Conservation (phyloP, 2,329 filamentous ascomycete species). For the Microdochium trichocladiopsis region DNA sequence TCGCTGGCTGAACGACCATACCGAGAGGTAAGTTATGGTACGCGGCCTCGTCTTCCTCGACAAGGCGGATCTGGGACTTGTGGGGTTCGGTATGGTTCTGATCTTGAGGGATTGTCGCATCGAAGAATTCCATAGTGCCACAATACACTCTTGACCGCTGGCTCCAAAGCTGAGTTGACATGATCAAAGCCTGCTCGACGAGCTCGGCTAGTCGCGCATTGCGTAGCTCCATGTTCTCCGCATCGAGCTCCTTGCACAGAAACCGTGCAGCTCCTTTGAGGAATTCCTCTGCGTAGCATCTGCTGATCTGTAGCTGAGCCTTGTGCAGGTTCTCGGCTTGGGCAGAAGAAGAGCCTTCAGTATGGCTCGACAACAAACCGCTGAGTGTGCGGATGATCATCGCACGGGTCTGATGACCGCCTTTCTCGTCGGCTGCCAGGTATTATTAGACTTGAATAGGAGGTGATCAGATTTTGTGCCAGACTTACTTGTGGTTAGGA, state of each 20-base stretch:
- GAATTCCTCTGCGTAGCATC: not conserved
- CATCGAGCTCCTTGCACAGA: not conserved
- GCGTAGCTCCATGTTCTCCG: not conserved
- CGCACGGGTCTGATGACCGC: not conserved
- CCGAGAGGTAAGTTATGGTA: not conserved
- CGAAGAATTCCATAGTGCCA: not conserved
- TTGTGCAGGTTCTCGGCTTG: not conserved
- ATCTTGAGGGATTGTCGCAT: not conserved
- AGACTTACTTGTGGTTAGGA: too few relatives aligned
- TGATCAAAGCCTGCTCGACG: not conserved
- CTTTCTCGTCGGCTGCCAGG: not conserved
- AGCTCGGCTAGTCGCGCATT: not conserved
- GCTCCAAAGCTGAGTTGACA: not conserved
- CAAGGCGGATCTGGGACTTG: not conserved
- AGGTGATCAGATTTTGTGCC: too few relatives aligned
- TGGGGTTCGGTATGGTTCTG: not conserved
- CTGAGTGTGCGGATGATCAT: too few relatives aligned
- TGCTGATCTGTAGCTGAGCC: not conserved
- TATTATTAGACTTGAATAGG: not conserved
- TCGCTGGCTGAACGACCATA: not conserved
- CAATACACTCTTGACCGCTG: not conserved
- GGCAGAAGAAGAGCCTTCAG: too few relatives aligned
- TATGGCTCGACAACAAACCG: too few relatives aligned
- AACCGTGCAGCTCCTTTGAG: not conserved
- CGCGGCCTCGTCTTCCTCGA: not conserved